These are phyloP conservation scores for Nigrospora oryzae DNA, from an alignment of 2,329 filamentous ascomycete genomes.

Conservation along the genomic window DNA sequence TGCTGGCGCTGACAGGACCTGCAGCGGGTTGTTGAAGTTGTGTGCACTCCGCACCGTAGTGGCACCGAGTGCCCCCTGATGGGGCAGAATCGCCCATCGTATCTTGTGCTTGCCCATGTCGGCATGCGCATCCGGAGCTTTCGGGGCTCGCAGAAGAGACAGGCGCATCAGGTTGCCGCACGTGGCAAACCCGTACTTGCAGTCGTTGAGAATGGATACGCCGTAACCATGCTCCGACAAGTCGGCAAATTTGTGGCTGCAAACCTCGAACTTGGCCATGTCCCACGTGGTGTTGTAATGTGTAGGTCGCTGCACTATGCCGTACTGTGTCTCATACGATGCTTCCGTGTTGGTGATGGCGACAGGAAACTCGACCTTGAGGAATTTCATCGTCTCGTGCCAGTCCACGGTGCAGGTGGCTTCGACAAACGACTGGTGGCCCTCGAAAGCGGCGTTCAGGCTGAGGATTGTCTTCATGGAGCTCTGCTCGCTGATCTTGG, in stretches of 20 bases:
- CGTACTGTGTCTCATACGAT: conserved; percentile 91
- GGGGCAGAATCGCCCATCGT: conserved; percentile 84
- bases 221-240: conserved; percentile 82
- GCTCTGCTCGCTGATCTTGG: conserved; percentile 79
- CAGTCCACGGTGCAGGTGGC: conserved; percentile 86
- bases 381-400: conserved; percentile 94
- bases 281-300: conserved; percentile 98
- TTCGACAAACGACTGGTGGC: conserved; percentile 63
- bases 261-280: conserved; percentile 97
- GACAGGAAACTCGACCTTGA: conserved; percentile 97
- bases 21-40: conserved; percentile 82
- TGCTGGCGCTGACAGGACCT: conserved; percentile 35
- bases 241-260: conserved; percentile 91
- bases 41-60: conserved; percentile 75
- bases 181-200: conserved; percentile 93
- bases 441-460: conserved; percentile 59
- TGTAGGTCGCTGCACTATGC: conserved; percentile 79
- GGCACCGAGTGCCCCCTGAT: conserved; percentile 62
- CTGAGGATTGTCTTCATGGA: conserved; percentile 82
- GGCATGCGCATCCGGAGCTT: conserved; percentile 86
- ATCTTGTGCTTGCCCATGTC: conserved; percentile 89
- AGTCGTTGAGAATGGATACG: conserved; percentile 88
- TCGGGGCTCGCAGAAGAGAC: conserved; percentile 76
- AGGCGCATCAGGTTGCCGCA: conserved; percentile 84
- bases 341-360: conserved; percentile 86